phyloP scores from a whole-genome alignment of 495 filamentous ascomycete genomes.

The Choiromyces venosus region DNA sequence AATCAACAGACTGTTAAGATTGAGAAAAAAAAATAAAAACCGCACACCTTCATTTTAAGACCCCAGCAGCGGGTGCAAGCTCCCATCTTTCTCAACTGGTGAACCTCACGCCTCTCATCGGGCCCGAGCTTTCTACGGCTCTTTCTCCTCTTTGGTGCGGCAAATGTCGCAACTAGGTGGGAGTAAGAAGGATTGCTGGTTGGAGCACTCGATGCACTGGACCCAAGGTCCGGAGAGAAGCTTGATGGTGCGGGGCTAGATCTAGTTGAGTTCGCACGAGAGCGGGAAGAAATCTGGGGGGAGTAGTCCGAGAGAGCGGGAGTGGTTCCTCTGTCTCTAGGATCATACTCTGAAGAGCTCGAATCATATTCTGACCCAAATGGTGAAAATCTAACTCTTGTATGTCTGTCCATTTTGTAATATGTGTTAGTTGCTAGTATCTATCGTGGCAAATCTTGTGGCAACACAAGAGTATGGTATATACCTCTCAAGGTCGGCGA shows the following conservation, averaged over 20 bases:
- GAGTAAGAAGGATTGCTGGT: constrained; percentile 23
- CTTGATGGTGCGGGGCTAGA: constrained; percentile 34
- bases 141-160: constrained; percentile 36
- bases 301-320: constrained; percentile 39
- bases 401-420: constrained; percentile 16
- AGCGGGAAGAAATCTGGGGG: constrained; percentile 29
- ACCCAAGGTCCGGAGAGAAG: constrained; percentile 26
- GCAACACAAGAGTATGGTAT: not conserved
- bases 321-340: constrained; percentile 18
- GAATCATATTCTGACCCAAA: constrained; percentile 39
- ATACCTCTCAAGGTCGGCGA: constrained; percentile 38
- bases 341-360: constrained; percentile 37
- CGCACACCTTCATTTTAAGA: constrained; percentile 42
- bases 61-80: constrained; percentile 43
- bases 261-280: constrained; percentile 37
- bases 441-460: not conserved
- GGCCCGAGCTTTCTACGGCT: constrained; percentile 40
- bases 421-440: constrained; percentile 13
- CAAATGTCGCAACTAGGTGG: constrained; percentile 35
- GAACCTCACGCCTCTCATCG: constrained; percentile 39
- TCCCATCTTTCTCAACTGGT: constrained; percentile 42
- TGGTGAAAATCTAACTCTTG: constrained; percentile 35
- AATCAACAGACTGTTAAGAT: not conserved
- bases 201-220: constrained; percentile 22
- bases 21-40: constrained; percentile 9